phyloP scores from a whole-genome alignment of 495 filamentous ascomycete genomes.

The Penicillium fimorum region DNA sequence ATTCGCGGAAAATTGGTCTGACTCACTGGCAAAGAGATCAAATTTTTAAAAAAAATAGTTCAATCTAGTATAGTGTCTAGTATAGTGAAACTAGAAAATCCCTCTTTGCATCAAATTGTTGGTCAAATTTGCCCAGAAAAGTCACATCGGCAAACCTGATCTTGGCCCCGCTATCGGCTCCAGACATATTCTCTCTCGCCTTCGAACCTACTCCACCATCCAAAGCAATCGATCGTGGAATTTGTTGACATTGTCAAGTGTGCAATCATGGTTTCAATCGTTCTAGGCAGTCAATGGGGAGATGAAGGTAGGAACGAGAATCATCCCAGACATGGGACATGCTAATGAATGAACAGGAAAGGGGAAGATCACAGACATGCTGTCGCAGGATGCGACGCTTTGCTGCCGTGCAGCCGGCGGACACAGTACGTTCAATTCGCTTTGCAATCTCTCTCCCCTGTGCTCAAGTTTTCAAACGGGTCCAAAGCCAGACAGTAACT shows the following conservation, averaged over 20 bases:
- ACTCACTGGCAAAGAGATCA: constrained; percentile 18
- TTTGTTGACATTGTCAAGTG: neutral
- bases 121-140: neutral
- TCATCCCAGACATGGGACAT: neutral
- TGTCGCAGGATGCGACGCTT: constrained; percentile 56
- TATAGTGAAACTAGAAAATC: neutral
- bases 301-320: constrained; percentile 54
- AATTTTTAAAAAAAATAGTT: neutral
- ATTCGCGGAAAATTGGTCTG: constrained; percentile 8
- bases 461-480: constrained; percentile 1
- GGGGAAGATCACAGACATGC: constrained; percentile 70
- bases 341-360: constrained; percentile 45
- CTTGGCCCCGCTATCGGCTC: constrained; percentile 14
- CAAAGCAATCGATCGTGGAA: constrained; percentile 14
- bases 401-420: constrained; percentile 64
- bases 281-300: constrained; percentile 64
- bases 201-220: constrained; percentile 12
- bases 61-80: neutral
- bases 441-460: neutral
- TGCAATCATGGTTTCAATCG: constrained; percentile 56
- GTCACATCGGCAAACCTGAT: constrained; percentile 12
- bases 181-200: constrained; percentile 7
- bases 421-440: constrained; percentile 52
- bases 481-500: constrained; percentile 9
- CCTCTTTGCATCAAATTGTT: neutral